A percentile compares a stretch with the other conserved stretches of the same genome.
phyloP scores from a whole-genome alignment of 2,329 filamentous ascomycete species.

The Aspergillus sp. region DNA sequence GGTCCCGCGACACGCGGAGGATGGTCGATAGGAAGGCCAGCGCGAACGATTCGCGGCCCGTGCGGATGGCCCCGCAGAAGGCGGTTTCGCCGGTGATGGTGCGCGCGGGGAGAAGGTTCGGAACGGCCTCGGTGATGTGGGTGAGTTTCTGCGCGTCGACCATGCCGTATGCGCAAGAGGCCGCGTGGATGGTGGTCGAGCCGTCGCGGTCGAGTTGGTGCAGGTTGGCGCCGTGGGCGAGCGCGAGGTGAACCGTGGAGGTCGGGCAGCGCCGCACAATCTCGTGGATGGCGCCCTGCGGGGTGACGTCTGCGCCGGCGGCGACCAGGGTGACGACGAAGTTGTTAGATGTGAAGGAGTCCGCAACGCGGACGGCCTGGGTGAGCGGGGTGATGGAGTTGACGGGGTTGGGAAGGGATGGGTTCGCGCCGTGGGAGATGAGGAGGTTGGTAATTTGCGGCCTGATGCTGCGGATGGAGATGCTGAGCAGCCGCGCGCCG shows the following conservation, averaged over 20 bases:
- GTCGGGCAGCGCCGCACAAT: background rate
- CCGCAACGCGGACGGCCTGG: too few relatives aligned
- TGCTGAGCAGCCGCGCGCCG: conserved; percentile 3
- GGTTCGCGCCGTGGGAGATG: conserved; percentile 4
- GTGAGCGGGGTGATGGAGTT: too few relatives aligned
- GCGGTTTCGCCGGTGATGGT: conserved; percentile 1
- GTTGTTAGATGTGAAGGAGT: too few relatives aligned
- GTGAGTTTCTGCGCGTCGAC: background rate
- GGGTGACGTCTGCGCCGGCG: background rate
- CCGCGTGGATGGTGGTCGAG: background rate
- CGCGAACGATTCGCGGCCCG: too few relatives aligned
- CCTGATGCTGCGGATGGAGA: conserved; percentile 2
- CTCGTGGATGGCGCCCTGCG: background rate
- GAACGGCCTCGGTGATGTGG: background rate
- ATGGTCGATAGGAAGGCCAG: too few relatives aligned
- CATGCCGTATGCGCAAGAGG: too few relatives aligned
- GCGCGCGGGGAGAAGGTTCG: background rate
- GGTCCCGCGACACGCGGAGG: too few relatives aligned
- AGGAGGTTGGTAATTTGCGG: conserved; percentile 1
- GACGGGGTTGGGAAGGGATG: conserved; percentile 1
- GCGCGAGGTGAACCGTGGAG: conserved; percentile 1
- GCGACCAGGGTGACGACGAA: too few relatives aligned
- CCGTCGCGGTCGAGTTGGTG: background rate
- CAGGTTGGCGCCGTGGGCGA: conserved; percentile 2
- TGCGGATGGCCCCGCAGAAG: conserved; percentile 1